Percentiles rank a stretch among this genome's conserved stretches.
Evolutionary conservation across 140 eudicot species (phyloP).

Genomic region (Bidens hawaiensis): DNA sequence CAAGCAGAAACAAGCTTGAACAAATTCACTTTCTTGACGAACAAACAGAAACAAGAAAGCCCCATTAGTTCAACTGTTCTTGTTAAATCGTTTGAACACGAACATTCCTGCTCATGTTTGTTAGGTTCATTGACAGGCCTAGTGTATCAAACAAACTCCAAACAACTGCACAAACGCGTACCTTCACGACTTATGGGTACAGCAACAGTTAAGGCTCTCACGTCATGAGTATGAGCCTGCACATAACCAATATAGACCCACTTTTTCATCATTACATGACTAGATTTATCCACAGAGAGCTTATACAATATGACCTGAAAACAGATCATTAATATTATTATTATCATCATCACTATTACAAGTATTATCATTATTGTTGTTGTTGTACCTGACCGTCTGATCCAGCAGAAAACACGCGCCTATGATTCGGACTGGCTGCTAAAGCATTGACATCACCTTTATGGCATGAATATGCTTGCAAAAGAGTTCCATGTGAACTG

Average conservation of each 20-base stretch:
- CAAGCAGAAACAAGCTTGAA: too few relatives aligned
- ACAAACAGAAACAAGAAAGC: too few relatives aligned
- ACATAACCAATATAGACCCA: conserved; percentile 79
- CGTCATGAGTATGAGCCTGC: conserved; percentile 90
- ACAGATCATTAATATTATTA: background rate
- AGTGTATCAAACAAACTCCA: background rate
- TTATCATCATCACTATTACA: too few relatives aligned
- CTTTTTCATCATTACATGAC: conserved; percentile 41
- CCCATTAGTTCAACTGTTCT: too few relatives aligned
- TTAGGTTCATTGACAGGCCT: too few relatives aligned
- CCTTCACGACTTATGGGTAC: conserved; percentile 84
- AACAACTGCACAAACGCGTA: conserved; percentile 9
- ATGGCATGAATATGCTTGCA: conserved; percentile 79
- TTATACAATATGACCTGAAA: conserved; percentile 70
- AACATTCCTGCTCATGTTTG: too few relatives aligned
- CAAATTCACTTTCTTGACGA: too few relatives aligned
- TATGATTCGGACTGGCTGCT: conserved; percentile 74
- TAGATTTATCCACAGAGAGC: conserved; percentile 35
- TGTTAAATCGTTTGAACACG: too few relatives aligned
- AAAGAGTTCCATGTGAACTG: conserved; percentile 67
- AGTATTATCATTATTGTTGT: too few relatives aligned
- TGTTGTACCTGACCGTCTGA: conserved; percentile 97
- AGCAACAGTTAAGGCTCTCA: conserved; percentile 80
- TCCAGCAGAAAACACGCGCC: conserved; percentile 82
- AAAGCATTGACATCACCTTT: conserved; percentile 86